A percentile compares a stretch with the other conserved stretches of the same genome.
Evolutionary conservation across 2,329 filamentous ascomycete genomes (phyloP).

Genomic region (Xylaria polymorpha): DNA sequence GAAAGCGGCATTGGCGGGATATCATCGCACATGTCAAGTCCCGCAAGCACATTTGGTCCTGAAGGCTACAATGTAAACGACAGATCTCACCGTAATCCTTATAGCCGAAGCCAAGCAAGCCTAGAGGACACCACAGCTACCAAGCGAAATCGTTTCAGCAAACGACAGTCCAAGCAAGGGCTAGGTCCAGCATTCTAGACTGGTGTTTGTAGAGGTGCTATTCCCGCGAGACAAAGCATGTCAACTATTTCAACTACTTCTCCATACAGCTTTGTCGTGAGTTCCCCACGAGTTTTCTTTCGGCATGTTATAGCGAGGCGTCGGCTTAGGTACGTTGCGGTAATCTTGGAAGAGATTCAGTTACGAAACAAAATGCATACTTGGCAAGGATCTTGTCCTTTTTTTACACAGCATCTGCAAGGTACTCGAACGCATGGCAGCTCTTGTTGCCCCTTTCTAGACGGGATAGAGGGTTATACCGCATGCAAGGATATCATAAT

Average conservation of each 20-base stretch:
- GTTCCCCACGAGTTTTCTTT: conserved; percentile 42
- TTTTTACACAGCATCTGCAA: conserved; percentile 33
- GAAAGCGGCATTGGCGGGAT: conserved; percentile 77
- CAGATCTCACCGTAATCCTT: conserved; percentile 65
- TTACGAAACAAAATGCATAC: conserved; percentile 48
- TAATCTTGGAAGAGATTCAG: conserved; percentile 45
- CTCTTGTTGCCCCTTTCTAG: conserved; percentile 42
- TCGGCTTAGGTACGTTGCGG: conserved; percentile 49
- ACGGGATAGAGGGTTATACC: conserved; percentile 44
- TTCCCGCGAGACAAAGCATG: conserved; percentile 32
- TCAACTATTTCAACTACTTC: conserved; percentile 29
- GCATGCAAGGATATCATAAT: conserved; percentile 38
- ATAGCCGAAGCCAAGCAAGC: conserved; percentile 69
- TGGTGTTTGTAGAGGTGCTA: conserved; percentile 30
- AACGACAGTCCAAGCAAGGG: conserved; percentile 94
- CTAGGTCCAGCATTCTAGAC: conserved; percentile 84
- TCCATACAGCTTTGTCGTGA: conserved; percentile 37
- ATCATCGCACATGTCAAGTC: conserved; percentile 79
- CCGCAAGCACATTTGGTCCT: conserved; percentile 75
- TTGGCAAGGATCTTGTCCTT: conserved; percentile 40
- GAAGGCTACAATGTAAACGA: conserved; percentile 63
- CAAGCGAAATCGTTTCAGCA: conserved; percentile 81
- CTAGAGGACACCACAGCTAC: conserved; percentile 61
- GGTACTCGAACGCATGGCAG: conserved; percentile 37
- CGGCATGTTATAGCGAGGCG: conserved; percentile 52